Evolutionary conservation across 2,329 filamentous ascomycete species (phyloP).

Genomic region (Hypocreales sp.): DNA sequence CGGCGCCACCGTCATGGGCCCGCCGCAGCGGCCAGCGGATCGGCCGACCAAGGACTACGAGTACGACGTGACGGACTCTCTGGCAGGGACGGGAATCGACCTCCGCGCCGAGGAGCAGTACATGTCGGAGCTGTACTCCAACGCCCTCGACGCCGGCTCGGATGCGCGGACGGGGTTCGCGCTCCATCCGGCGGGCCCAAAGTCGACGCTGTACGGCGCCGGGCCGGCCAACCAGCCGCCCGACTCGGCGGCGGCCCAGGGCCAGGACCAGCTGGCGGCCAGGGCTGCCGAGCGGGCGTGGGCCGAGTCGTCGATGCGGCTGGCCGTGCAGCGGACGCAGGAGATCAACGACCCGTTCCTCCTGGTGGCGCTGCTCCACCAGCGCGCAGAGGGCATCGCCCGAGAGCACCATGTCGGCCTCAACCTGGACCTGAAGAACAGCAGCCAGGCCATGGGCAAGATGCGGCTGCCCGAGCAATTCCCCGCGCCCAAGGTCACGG

Average conservation of each 20-base stretch:
- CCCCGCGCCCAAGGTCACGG: constrained; percentile 35
- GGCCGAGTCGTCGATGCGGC: constrained; percentile 45
- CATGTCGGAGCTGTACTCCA: constrained; percentile 51
- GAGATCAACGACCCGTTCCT: constrained; percentile 65
- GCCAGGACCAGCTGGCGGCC: constrained; percentile 50
- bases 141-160: constrained; percentile 24
- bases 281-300: constrained; percentile 51
- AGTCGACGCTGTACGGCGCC: constrained; percentile 46
- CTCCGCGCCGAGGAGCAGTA: constrained; percentile 75
- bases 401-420: constrained; percentile 40
- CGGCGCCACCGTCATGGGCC: constrained; percentile 30
- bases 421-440: constrained; percentile 38
- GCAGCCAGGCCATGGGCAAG: constrained; percentile 25
- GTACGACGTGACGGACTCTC: constrained; percentile 69
- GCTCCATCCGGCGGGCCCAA: constrained; percentile 35
- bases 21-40: constrained; percentile 45
- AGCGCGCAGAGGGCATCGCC: constrained; percentile 41
- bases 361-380: constrained; percentile 43
- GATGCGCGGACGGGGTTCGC: constrained; percentile 35
- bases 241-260: constrained; percentile 24
- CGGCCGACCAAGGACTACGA: constrained; percentile 44
- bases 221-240: constrained; percentile 50
- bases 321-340: constrained; percentile 45
- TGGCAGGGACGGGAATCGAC: constrained; percentile 76
- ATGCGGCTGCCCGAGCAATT: constrained; percentile 34